Base-by-base conservation (phyloP, 2,329 filamentous ascomycete genomes). In the Talaromyces sp. region DNA sequence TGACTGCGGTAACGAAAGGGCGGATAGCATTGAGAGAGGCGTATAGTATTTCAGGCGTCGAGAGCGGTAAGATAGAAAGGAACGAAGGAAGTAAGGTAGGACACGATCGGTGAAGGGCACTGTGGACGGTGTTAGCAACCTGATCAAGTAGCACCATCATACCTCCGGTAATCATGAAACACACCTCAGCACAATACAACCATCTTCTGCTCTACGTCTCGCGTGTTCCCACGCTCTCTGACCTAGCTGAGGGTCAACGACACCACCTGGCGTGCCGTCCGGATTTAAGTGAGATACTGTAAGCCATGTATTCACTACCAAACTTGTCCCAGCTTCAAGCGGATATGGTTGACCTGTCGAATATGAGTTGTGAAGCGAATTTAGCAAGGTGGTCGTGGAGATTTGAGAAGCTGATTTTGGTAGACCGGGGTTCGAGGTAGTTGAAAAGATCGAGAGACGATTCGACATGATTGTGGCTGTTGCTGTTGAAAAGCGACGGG, bases 241-340 rank as follows among this genome's bases (percentile, higher is more conserved):
- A 16, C 91, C 90, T 58, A 99, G 79, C 23, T 89, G 85, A 46
- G 85, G 79, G 77, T 99, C 95, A 46, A 98, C 86, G 7, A 90
- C 92, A 60, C 90, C 91, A 58, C 90, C 91, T 54, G 82, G 81
- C 62, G 84, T 83, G 40, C 89, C 90, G 70, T 92, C 86, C 2
- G 85, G 83, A 42, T 88, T 86, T 25, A 84, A 80, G 68, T 90
- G 90, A 31, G 86, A 83, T 18, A 91, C 91, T 3, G 91, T 96
- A 60, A 95, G 84, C 93, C 93, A 97, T 63, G 92, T 97, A 79
- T 98, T 98, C 67, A 98, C 92, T 0, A 95, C 93, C 42, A 98
- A 76, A 74, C 92, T 96, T 39, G 93, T 95, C 68, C 91, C 92
- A 55, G 92, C 88, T 76, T 99, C 95, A 52, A 99, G 85, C 66